Base-by-base conservation (phyloP, 371 early-diverging fungal species). In the Apophysomyces sp. region DNA sequence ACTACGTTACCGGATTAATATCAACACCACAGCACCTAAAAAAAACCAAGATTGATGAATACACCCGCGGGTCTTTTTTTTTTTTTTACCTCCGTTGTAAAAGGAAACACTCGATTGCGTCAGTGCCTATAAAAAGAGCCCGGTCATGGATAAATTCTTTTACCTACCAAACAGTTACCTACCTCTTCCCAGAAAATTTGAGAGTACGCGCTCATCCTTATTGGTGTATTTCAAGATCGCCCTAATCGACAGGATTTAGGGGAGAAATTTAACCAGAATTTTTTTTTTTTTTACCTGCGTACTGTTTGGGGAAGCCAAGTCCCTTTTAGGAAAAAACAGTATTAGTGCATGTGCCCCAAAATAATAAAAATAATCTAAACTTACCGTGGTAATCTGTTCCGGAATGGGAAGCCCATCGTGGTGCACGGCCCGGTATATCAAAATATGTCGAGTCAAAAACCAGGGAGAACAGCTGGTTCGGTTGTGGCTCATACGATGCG, bases 251-350 rank as follows among this genome's bases (percentile, higher is more conserved):
- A 53, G 30, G 11, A 28, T 4, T 53, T 36, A 41, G 18, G 5
- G 16, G 27, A 3, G 24, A 61, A 4, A 21, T n/a, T 6, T n/a
- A 56, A 15, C 7, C 3, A 51, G 15, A 55, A 21, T 6, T 40
- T 7, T 21, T 4, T 53, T 5, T n/a, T n/a, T 15, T 41, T 51
- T 57, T 76, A 87, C 89, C 89, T 83, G 44, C 95, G 83, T 18
- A 94, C 94, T 2, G 93, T 90, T 66, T 96, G 96, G 4, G 96
- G 95, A 13, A 96, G 80, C 96, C 96, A 96, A 0, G 95, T 94
- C n/a, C 93, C 83, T 82, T 61, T 21, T 32, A 12, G 30, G 8
- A 30, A 41, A 15, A 28, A 13, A 55, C 13, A 51, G 15, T 13
- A 36, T n/a, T 16, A 9, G 40, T 27, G n/a, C 36, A 26, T n/a